Conservation (phyloP, 2,329 filamentous ascomycete genomes). For the Diplodia mutila region DNA sequence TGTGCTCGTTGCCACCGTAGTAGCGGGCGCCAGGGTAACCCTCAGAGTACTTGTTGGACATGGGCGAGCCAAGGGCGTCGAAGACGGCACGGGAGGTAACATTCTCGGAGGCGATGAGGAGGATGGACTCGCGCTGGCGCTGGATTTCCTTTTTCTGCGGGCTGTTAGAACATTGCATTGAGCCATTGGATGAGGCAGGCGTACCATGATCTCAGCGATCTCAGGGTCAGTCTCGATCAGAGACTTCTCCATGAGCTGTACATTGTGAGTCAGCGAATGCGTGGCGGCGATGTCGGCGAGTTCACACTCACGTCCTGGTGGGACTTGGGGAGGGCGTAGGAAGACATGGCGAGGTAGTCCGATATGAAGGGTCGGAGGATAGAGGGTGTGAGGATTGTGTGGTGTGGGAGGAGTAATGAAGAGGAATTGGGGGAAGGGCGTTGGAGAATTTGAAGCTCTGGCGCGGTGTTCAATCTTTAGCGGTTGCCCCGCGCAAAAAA, state of each 20-base stretch:
- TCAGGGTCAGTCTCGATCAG: constrained; percentile 90
- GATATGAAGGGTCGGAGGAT: not conserved
- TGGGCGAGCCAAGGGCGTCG: constrained; percentile 56
- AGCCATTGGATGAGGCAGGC: constrained; percentile 35
- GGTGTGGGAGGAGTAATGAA: not conserved
- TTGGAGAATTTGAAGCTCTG: constrained; percentile 21
- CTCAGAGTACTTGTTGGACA: constrained; percentile 95
- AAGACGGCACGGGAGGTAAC: constrained; percentile 45
- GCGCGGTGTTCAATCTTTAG: constrained; percentile 19
- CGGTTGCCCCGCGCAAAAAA: constrained; percentile 23
- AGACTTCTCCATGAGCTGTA: constrained; percentile 92
- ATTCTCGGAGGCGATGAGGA: constrained; percentile 53
- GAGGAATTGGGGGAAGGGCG: not conserved
- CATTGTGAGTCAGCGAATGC: constrained; percentile 41
- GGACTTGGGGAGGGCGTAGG: constrained; percentile 67
- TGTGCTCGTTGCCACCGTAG: constrained; percentile 96
- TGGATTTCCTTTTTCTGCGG: constrained; percentile 84
- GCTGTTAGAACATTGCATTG: not conserved
- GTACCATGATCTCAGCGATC: constrained; percentile 95
- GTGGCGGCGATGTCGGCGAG: constrained; percentile 28
- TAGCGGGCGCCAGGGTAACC: constrained; percentile 96
- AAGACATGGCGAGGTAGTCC: constrained; percentile 38
- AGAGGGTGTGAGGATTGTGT: not conserved
- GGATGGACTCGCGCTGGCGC: constrained; percentile 97
- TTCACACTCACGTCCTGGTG: constrained; percentile 64